Percentiles rank a stretch among this genome's conserved stretches.
These are phyloP conservation scores for Penicillium sp. DNA, from an alignment of 2,329 filamentous ascomycete genomes.

Conservation along the genomic window DNA sequence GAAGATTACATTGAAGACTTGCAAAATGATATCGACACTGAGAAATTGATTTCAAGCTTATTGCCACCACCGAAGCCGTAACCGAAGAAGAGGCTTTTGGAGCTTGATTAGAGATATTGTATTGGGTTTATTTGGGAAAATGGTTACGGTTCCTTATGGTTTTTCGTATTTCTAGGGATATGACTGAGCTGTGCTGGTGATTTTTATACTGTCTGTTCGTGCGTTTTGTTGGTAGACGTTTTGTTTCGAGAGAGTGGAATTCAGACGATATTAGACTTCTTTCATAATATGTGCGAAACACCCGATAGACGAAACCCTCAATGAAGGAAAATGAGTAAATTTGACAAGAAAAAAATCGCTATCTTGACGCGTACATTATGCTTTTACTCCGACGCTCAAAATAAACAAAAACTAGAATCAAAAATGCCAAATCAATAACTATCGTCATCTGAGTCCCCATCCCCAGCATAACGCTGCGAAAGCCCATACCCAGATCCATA, in stretches of 20 bases:
- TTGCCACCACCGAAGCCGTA: no score
- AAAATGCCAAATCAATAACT: conserved; percentile 8
- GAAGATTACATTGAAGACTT: not conserved
- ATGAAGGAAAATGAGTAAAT: no score
- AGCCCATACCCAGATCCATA: conserved; percentile 32
- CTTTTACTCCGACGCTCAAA: not conserved
- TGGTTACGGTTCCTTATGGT: not conserved
- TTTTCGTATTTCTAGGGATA: not conserved
- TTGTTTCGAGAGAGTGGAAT: no score
- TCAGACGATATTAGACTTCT: no score
- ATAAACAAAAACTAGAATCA: not conserved
- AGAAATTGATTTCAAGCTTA: not conserved
- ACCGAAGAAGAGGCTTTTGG: not conserved
- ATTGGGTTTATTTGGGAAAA: not conserved
- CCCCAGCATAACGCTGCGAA: conserved; percentile 27
- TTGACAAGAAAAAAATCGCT: no score
- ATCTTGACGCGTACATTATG: not conserved
- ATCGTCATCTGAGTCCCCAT: conserved; percentile 41
- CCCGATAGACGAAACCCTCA: no score
- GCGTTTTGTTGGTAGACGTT: no score
- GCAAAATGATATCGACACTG: not conserved
- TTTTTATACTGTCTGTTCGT: no score
- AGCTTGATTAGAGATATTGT: not conserved
- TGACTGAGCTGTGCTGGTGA: not conserved
- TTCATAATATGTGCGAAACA: no score